Conservation (phyloP, 768 basidiomycete genomes). For the Lentinula sp. region DNA sequence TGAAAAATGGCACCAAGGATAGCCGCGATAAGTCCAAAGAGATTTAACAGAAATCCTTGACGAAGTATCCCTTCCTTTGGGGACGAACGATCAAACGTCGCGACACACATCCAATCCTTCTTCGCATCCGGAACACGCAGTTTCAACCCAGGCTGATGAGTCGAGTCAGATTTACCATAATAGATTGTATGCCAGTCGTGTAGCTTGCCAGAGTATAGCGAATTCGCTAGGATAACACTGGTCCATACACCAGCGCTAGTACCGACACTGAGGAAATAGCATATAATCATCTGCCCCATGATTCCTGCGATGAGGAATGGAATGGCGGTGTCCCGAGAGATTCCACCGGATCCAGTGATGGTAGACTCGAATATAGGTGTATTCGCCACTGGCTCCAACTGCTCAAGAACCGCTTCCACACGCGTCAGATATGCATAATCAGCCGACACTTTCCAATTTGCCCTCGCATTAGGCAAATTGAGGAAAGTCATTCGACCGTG, state of each 20-base stretch:
- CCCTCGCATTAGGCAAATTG: conserved; percentile 18
- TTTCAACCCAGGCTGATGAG: conserved; percentile 13
- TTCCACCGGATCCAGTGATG: conserved; percentile 15
- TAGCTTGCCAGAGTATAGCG: conserved; percentile 14
- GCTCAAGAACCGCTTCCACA: conserved; percentile 14
- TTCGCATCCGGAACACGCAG: conserved; percentile 12
- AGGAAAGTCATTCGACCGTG: conserved; percentile 19
- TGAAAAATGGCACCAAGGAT: conserved; percentile 19
- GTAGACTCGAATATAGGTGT: conserved; percentile 11
- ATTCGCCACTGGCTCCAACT: conserved; percentile 13
- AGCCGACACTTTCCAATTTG: conserved; percentile 10
- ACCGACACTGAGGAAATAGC: conserved; percentile 20
- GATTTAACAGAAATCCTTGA: conserved; percentile 17
- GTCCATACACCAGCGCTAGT: conserved; percentile 22
- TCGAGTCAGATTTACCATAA: conserved; percentile 12
- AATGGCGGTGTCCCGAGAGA: conserved; percentile 10
- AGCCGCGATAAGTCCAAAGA: conserved; percentile 17
- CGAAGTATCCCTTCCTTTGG: conserved; percentile 16
- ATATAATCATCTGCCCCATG: conserved; percentile 17
- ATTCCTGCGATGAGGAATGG: conserved; percentile 19
- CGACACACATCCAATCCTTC: conserved; percentile 17
- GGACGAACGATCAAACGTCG: conserved; percentile 19
- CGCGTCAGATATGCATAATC: conserved; percentile 16
- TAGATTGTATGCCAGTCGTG: conserved; percentile 18
- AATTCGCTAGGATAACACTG: conserved; percentile 18